phyloP scores from a whole-genome alignment of 768 basidiomycete species.

The Suillus luteus region DNA sequence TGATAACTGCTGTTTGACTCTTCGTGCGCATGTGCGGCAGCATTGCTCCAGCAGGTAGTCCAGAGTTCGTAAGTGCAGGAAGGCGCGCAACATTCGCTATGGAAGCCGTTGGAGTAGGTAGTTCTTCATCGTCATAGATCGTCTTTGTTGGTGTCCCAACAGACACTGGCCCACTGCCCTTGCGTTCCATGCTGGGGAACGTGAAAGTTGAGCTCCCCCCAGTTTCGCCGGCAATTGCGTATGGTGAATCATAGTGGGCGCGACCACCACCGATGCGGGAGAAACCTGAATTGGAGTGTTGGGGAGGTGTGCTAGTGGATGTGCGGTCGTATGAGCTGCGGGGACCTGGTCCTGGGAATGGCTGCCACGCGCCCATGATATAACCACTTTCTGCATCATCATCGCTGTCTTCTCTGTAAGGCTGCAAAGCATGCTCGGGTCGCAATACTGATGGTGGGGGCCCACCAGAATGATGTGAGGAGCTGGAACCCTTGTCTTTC shows the following conservation, averaged over 20 bases:
- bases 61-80: slow-evolving; percentile 34
- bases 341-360: slow-evolving; percentile 51
- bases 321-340: slow-evolving; percentile 27
- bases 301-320: slow-evolving; percentile 31
- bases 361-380: slow-evolving; percentile 96
- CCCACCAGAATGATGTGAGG: slow-evolving; percentile 45
- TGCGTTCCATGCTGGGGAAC: slow-evolving; percentile 63
- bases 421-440: slow-evolving; percentile 76
- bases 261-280: slow-evolving; percentile 85
- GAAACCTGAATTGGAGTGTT: slow-evolving; percentile 61
- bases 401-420: slow-evolving; percentile 78
- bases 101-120: slow-evolving; percentile 53
- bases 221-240: slow-evolving; percentile 57
- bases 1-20: slow-evolving; percentile 86
- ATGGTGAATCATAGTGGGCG: slow-evolving; percentile 84
- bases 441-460: slow-evolving; percentile 73
- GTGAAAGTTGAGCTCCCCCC: slow-evolving; percentile 57
- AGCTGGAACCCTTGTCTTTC: slow-evolving; percentile 29
- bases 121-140: slow-evolving; percentile 41
- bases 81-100: slow-evolving; percentile 47
- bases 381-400: slow-evolving; percentile 68
- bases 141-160: slow-evolving; percentile 23
- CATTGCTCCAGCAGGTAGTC: slow-evolving; percentile 64
- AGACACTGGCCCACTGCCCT: slow-evolving; percentile 22
- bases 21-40: slow-evolving; percentile 72